These are phyloP conservation scores for Aspergillus sp. DNA, from an alignment of 2,329 filamentous ascomycete species.

Conservation along the genomic window DNA sequence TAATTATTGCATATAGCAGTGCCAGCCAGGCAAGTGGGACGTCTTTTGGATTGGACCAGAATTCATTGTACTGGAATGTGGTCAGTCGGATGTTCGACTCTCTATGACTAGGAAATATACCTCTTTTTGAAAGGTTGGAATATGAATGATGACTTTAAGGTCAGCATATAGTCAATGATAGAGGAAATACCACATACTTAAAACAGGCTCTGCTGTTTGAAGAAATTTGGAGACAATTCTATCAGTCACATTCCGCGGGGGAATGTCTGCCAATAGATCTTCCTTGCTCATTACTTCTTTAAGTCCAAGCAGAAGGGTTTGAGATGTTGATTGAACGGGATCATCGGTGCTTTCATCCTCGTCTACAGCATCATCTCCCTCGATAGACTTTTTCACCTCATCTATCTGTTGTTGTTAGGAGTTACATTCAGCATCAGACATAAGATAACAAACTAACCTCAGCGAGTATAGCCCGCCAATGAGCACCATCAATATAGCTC, in stretches of 20 bases:
- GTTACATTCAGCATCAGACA: neutral
- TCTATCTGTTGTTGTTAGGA: slow-evolving; percentile 20
- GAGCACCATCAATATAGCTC: slow-evolving; percentile 32
- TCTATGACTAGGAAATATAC: slow-evolving; percentile 5
- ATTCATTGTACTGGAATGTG: slow-evolving; percentile 21
- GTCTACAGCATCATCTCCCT: slow-evolving; percentile 16
- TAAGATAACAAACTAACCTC: slow-evolving; percentile 21
- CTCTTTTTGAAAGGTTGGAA: slow-evolving; percentile 28
- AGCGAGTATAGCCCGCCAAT: slow-evolving; percentile 33
- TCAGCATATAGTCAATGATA: neutral
- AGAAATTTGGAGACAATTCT: slow-evolving; percentile 29
- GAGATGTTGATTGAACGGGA: slow-evolving; percentile 14
- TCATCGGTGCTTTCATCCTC: slow-evolving; percentile 19
- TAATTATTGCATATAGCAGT: slow-evolving; percentile 24
- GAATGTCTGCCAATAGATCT: slow-evolving; percentile 28
- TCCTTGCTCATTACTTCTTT: slow-evolving; percentile 20
- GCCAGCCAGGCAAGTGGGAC: slow-evolving; percentile 27
- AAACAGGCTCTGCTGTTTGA: slow-evolving; percentile 26
- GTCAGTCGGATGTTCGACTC: neutral
- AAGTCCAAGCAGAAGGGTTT: slow-evolving; percentile 24
- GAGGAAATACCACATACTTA: slow-evolving; percentile 15
- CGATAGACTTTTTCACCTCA: slow-evolving; percentile 27
- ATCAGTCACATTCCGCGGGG: slow-evolving; percentile 25
- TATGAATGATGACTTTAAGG: slow-evolving; percentile 22
- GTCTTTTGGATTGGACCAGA: slow-evolving; percentile 23